phyloP scores from a whole-genome alignment of 2,329 filamentous ascomycete species.

The Mycosphaerella sp. region DNA sequence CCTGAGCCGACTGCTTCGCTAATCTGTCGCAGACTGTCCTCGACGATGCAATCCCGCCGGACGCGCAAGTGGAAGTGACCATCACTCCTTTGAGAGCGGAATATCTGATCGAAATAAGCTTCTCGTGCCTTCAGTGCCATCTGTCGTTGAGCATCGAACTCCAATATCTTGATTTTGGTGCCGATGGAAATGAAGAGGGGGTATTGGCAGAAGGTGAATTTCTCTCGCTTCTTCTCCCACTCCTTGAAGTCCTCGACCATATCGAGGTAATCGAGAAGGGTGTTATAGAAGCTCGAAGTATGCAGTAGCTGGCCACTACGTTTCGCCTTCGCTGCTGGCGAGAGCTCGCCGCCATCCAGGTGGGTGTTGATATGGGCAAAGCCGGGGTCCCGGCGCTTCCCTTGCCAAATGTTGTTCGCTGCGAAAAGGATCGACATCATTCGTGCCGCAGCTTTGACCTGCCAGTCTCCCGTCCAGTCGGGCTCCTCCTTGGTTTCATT shows the following conservation, averaged over 20 bases:
- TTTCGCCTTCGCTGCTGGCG: constrained; percentile 27
- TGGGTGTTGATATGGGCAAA: constrained; percentile 11
- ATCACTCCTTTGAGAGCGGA: constrained; percentile 65
- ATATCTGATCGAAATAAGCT: constrained; percentile 84
- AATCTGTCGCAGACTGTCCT: constrained; percentile 78
- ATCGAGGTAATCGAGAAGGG: constrained; percentile 78
- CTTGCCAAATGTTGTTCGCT: constrained; percentile 59
- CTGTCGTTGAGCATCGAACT: constrained; percentile 79
- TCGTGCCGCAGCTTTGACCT: constrained; percentile 71
- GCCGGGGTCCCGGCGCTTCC: constrained; percentile 15
- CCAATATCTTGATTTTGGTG: constrained; percentile 84
- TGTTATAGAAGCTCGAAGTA: constrained; percentile 82
- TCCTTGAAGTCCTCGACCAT: constrained; percentile 77
- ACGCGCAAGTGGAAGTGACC: constrained; percentile 67
- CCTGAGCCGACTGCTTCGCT: constrained; percentile 77
- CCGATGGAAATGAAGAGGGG: constrained; percentile 88
- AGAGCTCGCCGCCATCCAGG: constrained; percentile 26
- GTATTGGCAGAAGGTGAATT: constrained; percentile 86
- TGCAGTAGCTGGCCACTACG: constrained; percentile 60
- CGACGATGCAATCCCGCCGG: constrained; percentile 76
- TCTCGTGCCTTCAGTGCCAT: constrained; percentile 86
- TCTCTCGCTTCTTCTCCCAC: constrained; percentile 69
- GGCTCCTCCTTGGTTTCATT: constrained; percentile 48
- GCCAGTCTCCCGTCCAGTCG: constrained; percentile 79
- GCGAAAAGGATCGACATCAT: constrained; percentile 75